Evolutionary conservation across 257 asterid species (phyloP).

Genomic region (Apocynum venetum): DNA sequence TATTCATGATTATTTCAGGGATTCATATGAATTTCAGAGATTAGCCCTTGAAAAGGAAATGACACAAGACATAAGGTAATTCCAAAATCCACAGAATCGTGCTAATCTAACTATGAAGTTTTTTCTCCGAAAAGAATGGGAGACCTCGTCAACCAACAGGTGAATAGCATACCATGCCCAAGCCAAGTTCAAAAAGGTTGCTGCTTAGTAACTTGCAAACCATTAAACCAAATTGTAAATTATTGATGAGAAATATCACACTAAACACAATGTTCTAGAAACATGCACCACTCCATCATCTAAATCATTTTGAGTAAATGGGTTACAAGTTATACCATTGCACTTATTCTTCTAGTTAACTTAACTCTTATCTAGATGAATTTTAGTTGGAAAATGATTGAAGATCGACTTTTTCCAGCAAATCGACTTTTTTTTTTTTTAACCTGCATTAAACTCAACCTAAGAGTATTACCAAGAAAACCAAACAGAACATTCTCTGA

Average conservation of each 20-base stretch:
- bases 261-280: not conserved
- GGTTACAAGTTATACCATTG: not conserved
- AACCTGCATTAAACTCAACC: not conserved
- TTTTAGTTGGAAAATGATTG: not conserved
- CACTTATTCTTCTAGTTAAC: not conserved
- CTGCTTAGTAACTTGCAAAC: not conserved
- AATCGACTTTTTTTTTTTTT: not conserved
- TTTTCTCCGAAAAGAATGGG: not conserved
- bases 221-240: not conserved
- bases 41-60: not conserved
- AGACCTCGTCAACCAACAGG: not conserved
- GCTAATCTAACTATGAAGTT: not conserved
- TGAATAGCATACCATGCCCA: not conserved
- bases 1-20: conserved; percentile 3
- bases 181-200: not conserved
- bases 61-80: not conserved
- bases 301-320: not conserved
- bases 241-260: not conserved
- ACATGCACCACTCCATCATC: not conserved
- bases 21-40: not conserved
- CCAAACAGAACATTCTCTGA: not conserved
- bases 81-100: not conserved
- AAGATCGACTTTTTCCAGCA: not conserved
- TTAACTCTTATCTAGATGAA: not conserved
- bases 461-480: not conserved